Evolutionary conservation across 139 green algal species (phyloP).

Genomic region (Picochlorum sp.): DNA sequence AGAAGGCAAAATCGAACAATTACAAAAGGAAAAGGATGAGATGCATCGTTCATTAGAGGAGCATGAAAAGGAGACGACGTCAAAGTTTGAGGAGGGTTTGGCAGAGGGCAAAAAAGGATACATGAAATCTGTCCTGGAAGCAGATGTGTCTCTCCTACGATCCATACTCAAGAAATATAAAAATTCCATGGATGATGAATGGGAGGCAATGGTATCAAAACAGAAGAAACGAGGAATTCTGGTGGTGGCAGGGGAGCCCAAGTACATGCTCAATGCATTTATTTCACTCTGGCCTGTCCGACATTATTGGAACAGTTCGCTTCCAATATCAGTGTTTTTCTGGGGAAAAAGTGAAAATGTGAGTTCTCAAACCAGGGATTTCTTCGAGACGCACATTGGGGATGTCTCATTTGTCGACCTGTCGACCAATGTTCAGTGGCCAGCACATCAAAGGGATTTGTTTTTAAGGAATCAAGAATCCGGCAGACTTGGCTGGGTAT

Average conservation of each 20-base stretch:
- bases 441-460: neutral
- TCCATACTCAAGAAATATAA: neutral
- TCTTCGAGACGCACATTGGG: neutral
- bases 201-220: neutral
- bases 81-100: too few relatives aligned
- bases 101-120: neutral
- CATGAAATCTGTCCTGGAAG: neutral
- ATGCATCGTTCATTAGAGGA: too few relatives aligned
- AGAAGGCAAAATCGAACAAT: too few relatives aligned
- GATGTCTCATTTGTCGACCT: neutral
- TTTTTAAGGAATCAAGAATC: neutral
- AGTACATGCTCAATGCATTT: constrained; percentile 2
- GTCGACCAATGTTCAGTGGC: neutral
- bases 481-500: neutral
- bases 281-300: neutral
- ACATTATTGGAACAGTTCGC: constrained; percentile 2
- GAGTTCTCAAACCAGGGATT: neutral
- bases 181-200: neutral
- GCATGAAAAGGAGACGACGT: too few relatives aligned
- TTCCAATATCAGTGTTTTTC: neutral
- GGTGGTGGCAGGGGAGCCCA: neutral
- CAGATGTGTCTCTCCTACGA: neutral
- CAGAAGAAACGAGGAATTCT: neutral
- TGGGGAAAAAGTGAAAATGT: neutral
- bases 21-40: too few relatives aligned